Evolutionary conservation across 1,284 basidiomycete genomes (phyloP), one percentile per base, ranked within the genome.

Genomic region (Apiotrichum sp.): DNA sequence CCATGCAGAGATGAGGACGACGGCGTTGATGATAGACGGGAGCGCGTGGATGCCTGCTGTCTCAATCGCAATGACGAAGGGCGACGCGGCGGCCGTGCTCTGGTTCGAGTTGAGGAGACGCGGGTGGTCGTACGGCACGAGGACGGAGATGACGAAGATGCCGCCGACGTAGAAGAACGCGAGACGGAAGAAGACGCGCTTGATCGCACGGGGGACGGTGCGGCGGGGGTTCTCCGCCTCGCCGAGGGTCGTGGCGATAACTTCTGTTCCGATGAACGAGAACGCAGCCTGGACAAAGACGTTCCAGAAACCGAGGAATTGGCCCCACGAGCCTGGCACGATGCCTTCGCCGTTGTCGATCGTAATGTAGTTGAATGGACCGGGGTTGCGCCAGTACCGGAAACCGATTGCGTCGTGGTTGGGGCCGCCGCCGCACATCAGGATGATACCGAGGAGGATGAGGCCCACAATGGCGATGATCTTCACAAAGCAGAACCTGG

Each of bases 131-230:
- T 82, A 87, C 2, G 87, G 84, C 5, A 89, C 86, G 56, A 90
- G 80, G 31, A 91, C 75, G 45, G 88, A 88, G 60, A 91, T 87
- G 59, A 89, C 75, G 51, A 81, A 73, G 38, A 73, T 72, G 46
- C 76, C 76, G 22, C 41, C 14, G 68, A 38, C 83, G 77, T 91
- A 92, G 72, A 93, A 81, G 59, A 88, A 60, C 22, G 77, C 79
- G 63, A 93, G 88, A 66, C 87, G 84, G 62, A 85, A 77, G 73
- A 86, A 87, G 34, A 92, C 87, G 42, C 85, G 79, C 61, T 81
- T 80, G 74, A 86, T 85, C 2, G 89, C 88, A 66, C 84, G 86
- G 43, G 84, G 80, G 56, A 93, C 84, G 67, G 88, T 88, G 29
- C 83, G 81, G 42, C 86, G 82, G 2, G 88, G 88, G 67, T 81